These are phyloP conservation scores for Butyriboletus appendiculatus DNA, from an alignment of 1,284 basidiomycete genomes.

Conservation along the genomic window DNA sequence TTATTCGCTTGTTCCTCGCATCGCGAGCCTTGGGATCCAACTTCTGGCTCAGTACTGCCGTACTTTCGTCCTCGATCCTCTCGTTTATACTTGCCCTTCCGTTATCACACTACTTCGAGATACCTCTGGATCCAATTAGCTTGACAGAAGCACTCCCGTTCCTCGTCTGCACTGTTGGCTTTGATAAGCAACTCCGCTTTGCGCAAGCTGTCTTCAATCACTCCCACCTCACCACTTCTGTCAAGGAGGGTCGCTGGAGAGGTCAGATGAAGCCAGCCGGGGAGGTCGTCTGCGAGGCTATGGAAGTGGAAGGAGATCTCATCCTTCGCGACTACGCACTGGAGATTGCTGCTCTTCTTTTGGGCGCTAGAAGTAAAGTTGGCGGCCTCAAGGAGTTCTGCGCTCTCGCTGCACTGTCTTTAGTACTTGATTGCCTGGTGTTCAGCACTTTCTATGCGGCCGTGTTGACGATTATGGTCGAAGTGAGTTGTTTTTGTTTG, in stretches of 20 bases:
- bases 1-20: constrained; percentile 87
- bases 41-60: constrained; percentile 88
- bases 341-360: constrained; percentile 86
- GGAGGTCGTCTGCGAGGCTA: constrained; percentile 83
- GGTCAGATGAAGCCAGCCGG: constrained; percentile 74
- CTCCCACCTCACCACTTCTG: constrained; percentile 66
- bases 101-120: constrained; percentile 79
- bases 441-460: constrained; percentile 91
- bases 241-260: constrained; percentile 44
- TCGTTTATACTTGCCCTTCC: constrained; percentile 89
- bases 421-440: constrained; percentile 86
- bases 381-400: constrained; percentile 95
- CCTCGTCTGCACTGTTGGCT: constrained; percentile 96
- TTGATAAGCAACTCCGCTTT: constrained; percentile 95
- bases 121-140: constrained; percentile 91
- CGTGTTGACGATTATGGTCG: constrained; percentile 92
- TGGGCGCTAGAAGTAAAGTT: constrained; percentile 88
- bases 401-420: constrained; percentile 85
- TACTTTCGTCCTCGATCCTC: constrained; percentile 84
- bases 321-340: constrained; percentile 93
- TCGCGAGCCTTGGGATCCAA: constrained; percentile 86
- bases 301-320: constrained; percentile 75
- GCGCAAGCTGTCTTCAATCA: constrained; percentile 90
- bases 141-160: constrained; percentile 96
- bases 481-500: constrained; percentile 53